Evolutionary conservation across 2,329 filamentous ascomycete species (phyloP).

Genomic region (Leptosphaerulina australis): DNA sequence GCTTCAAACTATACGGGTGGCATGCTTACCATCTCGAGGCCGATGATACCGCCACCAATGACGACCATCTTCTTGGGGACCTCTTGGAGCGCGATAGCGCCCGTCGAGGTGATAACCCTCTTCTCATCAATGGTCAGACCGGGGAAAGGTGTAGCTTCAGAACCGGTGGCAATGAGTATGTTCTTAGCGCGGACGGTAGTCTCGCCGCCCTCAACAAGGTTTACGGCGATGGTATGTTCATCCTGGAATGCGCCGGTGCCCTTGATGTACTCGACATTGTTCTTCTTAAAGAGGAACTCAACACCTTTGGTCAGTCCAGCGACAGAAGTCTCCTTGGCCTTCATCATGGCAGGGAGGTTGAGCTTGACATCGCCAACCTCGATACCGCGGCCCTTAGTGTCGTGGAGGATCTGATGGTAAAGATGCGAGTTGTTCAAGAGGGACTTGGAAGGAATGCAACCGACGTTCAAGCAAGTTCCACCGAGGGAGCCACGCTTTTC

Average conservation of each 20-base stretch:
- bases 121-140: slow-evolving; percentile 96
- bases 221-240: slow-evolving; percentile 90
- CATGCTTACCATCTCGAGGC: slow-evolving; percentile 83
- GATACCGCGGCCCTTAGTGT: slow-evolving; percentile 96
- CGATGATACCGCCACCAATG: slow-evolving; percentile 98
- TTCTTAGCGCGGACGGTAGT: slow-evolving; percentile 89
- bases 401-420: slow-evolving; percentile 96
- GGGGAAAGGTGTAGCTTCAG: slow-evolving; percentile 94
- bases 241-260: slow-evolving; percentile 85
- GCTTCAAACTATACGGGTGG: neutral
- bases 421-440: slow-evolving; percentile 99
- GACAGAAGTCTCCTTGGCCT: slow-evolving; percentile 95
- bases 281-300: slow-evolving; percentile 99
- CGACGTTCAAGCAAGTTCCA: slow-evolving; percentile 97
- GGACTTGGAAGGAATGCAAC: slow-evolving; percentile 98
- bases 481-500: slow-evolving; percentile 96
- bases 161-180: slow-evolving; percentile 96
- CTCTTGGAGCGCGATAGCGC: slow-evolving; percentile 85
- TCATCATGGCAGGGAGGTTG: slow-evolving; percentile 95
- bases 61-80: slow-evolving; percentile 97
- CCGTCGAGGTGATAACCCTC: slow-evolving; percentile 95
- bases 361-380: slow-evolving; percentile 97
- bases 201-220: slow-evolving; percentile 89
- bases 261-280: slow-evolving; percentile 97
- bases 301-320: slow-evolving; percentile 91